Base-by-base conservation (phyloP, 2,329 filamentous ascomycete genomes). In the Paecilomyces dactylethromorphus region DNA sequence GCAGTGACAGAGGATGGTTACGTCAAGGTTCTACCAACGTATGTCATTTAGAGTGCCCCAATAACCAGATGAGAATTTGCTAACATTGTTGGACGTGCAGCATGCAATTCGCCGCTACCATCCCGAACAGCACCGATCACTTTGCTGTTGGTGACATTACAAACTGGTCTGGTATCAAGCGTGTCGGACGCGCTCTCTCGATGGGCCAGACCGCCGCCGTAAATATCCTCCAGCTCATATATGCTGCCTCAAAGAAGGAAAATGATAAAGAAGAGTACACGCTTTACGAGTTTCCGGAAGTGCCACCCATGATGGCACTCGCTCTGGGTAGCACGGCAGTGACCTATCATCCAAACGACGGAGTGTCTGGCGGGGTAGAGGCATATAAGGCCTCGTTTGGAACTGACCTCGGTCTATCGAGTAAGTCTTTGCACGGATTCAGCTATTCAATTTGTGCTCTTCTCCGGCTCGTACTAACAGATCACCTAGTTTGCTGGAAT, bases 81-180 rank as follows among this genome's bases (percentile, higher is more conserved):
- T 52, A 21, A 52, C 50, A 52, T 15, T n/a, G 29, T 15, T 15
- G 18, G 15, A 10, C 13, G 26, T 1, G 4, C 52, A 85, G 82
- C 55, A 75, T 89, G 6, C 76, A 80, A 64, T 86, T 89, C 70
- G 72, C 79, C 1, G 65, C 74, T 1, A 75, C 74, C 0, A 77
- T 84, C 0, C 79, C 85, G 3, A 87, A 90, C 62, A 73, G 82
- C 12, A 74, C 77, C 0, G 73, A 74, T 29, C 89, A 92, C 71
- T 89, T 87, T 66, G 88, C 86, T 12, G 79, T 84, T 24, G 90
- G 90, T 15, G 90, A 93, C 68, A 77, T 89, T 15, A 83, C 82
- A 32, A 76, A 79, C 54, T 92, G 90, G 89, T 83, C 87, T 0
- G 89, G 89, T 51, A 91, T 93, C 76, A 92, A 91, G 78, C 87